phyloP scores from a whole-genome alignment of 2,329 filamentous ascomycete species.

The Cytospora schulzeri region DNA sequence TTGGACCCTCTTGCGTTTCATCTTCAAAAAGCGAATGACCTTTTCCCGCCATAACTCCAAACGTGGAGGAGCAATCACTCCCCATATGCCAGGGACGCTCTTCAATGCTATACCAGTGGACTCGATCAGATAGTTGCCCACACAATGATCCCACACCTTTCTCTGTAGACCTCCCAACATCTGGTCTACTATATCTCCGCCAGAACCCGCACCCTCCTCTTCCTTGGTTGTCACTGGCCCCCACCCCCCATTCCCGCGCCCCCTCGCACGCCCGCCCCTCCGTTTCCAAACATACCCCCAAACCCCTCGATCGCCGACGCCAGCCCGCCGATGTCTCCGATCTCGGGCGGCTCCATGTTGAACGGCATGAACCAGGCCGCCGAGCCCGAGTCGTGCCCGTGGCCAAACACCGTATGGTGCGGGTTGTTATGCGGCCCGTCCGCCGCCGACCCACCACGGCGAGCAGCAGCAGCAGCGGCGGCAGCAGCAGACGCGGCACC shows the following conservation, averaged over 20 bases:
- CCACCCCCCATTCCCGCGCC: slow-evolving; percentile 37
- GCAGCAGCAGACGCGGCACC: slow-evolving; percentile 31
- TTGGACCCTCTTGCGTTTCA: background rate
- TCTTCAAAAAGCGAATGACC: background rate
- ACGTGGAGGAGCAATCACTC: background rate
- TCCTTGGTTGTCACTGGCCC: slow-evolving; percentile 24
- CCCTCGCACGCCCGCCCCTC: slow-evolving; percentile 39
- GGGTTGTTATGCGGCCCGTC: slow-evolving; percentile 24
- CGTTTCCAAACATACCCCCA: slow-evolving; percentile 49
- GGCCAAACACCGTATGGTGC: slow-evolving; percentile 35
- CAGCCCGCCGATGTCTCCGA: slow-evolving; percentile 49
- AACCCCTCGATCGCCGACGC: slow-evolving; percentile 50
- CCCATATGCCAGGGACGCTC: background rate
- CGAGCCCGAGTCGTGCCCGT: slow-evolving; percentile 47
- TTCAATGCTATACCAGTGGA: background rate
- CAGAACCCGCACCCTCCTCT: background rate
- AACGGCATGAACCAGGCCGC: slow-evolving; percentile 93
- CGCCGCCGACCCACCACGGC: background rate
- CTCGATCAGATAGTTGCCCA: no score
- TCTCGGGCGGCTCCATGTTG: slow-evolving; percentile 78
- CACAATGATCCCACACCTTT: no score
- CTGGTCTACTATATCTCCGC: background rate
- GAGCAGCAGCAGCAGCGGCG: background rate
- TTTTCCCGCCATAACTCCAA: background rate
- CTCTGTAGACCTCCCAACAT: background rate